Evolutionary conservation across 106 monocot genomes (phyloP), one percentile per base, ranked within the genome.

Genomic region (Dendrobium nobile): DNA sequence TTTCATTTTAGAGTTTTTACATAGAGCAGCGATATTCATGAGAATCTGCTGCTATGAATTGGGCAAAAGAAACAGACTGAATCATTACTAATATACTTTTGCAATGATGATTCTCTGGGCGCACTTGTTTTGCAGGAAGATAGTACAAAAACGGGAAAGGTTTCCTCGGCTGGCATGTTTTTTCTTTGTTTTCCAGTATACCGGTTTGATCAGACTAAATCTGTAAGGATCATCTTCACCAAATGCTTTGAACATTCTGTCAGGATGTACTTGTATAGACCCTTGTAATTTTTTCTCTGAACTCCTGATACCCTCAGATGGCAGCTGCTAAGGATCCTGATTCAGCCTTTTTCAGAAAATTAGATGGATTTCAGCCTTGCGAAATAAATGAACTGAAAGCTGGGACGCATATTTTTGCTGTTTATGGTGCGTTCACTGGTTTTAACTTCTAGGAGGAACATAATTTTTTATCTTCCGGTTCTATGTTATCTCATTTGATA

Each of bases 301-400:
- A 79, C 74, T 44, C 41, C 79, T 51, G 5, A 43, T 80, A 26
- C 73, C n/a, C 40, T 17, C 80, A 97, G 98, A 81, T 83, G 45
- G 79, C 88, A 77, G 79, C 81, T 74, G 88, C 88, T 0, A 99
- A 91, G 78, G 95, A 95, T 82, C 91, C 91, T 28, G 91, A 99
- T 83, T 56, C 88, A 74, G 87, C 90, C 55, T 90, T 95, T 78
- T 99, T 99, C 89, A 99, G 90, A 73, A 99, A 93, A 73, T 86
- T 99, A 84, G 99, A 99, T 83, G 99, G 95, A 42, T 99, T 95
- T 85, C 95, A 91, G 85, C 91, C 95, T 40, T 99, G 95, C 79
- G 99, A 99, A 91, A 87, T 99, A 84, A 95, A 88, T 86, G 92
- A 93, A 73, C 82, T 99, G 45, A 99, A 95, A 87, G 85, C 91